A percentile compares a stretch with the other conserved stretches of the same genome.
Conservation (phyloP, 2,329 filamentous ascomycete species). For the Aspergillus arachidicola region DNA sequence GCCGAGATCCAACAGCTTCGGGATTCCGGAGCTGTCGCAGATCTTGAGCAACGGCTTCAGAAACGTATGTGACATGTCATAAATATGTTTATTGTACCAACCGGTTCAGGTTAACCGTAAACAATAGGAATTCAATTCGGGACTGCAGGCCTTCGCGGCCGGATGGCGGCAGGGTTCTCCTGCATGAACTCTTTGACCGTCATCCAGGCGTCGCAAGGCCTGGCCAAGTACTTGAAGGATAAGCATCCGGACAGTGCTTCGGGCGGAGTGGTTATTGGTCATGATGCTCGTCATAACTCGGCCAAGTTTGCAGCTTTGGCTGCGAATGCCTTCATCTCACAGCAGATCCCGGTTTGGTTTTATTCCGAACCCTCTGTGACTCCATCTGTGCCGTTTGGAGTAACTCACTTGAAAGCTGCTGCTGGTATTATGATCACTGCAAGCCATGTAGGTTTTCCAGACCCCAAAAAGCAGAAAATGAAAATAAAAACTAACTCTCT, state of each 20-base stretch:
- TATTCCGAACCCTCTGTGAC: slow-evolving; percentile 61
- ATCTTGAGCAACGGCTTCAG: slow-evolving; percentile 56
- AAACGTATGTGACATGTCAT: slow-evolving; percentile 42
- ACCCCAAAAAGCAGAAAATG: neutral
- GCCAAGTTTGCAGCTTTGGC: slow-evolving; percentile 62
- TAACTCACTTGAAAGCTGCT: slow-evolving; percentile 55
- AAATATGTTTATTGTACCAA: slow-evolving; percentile 12
- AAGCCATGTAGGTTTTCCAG: slow-evolving; percentile 52
- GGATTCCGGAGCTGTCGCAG: slow-evolving; percentile 45
- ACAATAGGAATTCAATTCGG: slow-evolving; percentile 59
- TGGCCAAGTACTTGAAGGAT: slow-evolving; percentile 60
- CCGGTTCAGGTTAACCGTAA: slow-evolving; percentile 9
- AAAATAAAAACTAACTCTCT: slow-evolving; percentile 1
- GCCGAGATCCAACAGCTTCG: slow-evolving; percentile 58
- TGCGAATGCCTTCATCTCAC: slow-evolving; percentile 61
- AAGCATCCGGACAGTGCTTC: slow-evolving; percentile 45
- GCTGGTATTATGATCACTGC: slow-evolving; percentile 69
- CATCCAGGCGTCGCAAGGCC: slow-evolving; percentile 66
- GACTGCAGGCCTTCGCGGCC: slow-evolving; percentile 64
- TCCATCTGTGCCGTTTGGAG: slow-evolving; percentile 64
- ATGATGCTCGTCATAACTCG: slow-evolving; percentile 66
- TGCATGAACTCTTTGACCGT: slow-evolving; percentile 63
- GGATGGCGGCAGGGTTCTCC: slow-evolving; percentile 67
- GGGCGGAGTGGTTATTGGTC: slow-evolving; percentile 61
- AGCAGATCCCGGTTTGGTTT: slow-evolving; percentile 62